A percentile compares a stretch with the other conserved stretches of the same genome.
phyloP scores from a whole-genome alignment of 257 asterid species.

The Datura wrightii region DNA sequence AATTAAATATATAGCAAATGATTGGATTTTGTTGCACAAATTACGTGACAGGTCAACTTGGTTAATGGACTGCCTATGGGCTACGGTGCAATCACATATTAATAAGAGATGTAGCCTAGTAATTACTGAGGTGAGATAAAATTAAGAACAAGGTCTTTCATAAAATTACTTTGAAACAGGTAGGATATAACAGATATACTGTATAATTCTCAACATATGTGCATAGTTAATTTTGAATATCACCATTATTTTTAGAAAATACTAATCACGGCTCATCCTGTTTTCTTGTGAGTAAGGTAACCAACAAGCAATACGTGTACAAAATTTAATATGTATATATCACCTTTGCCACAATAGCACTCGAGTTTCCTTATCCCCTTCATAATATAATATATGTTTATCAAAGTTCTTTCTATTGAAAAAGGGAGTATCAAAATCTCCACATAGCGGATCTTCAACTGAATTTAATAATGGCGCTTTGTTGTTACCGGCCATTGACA shows the following conservation, averaged over 20 bases:
- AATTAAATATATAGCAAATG: background rate
- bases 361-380: slow-evolving; percentile 3
- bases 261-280: background rate
- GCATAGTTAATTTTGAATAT: background rate
- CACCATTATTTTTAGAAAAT: background rate
- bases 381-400: background rate
- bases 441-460: background rate
- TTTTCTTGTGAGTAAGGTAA: background rate
- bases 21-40: background rate
- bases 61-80: background rate
- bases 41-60: slow-evolving; percentile 6
- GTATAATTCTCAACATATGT: background rate
- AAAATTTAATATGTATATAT: background rate
- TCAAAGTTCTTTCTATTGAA: background rate
- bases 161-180: no score
- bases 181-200: background rate
- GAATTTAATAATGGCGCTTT: slow-evolving; percentile 26
- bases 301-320: slow-evolving; percentile 20
- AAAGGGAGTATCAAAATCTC: background rate
- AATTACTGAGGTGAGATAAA: background rate
- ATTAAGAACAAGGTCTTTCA: no score
- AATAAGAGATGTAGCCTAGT: background rate
- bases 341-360: background rate
- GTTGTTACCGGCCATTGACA: slow-evolving; percentile 26
- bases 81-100: background rate